Percentiles rank a stretch among this genome's conserved stretches.
These are phyloP conservation scores for Coniochaeta ligniaria DNA, from an alignment of 2,329 filamentous ascomycete species.

Conservation along the genomic window DNA sequence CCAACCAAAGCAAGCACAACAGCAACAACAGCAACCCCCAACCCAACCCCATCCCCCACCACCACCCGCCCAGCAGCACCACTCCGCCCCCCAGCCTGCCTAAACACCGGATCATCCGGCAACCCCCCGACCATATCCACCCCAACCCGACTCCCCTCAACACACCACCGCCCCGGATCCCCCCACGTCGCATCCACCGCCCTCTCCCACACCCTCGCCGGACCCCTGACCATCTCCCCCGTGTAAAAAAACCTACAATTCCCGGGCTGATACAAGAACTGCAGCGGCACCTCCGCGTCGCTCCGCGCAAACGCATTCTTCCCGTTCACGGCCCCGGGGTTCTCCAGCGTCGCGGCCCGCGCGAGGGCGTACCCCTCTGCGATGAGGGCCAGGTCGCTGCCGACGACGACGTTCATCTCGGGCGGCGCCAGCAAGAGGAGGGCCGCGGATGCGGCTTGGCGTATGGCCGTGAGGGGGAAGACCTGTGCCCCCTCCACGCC, in stretches of 20 bases:
- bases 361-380: slow-evolving; percentile 24
- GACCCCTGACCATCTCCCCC: slow-evolving; percentile 29
- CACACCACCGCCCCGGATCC: slow-evolving; percentile 22
- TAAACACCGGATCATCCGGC: not conserved
- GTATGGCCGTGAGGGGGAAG: slow-evolving; percentile 22
- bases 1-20: not conserved
- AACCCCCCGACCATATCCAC: slow-evolving; percentile 8
- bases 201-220: slow-evolving; percentile 32
- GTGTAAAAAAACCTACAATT: slow-evolving; percentile 43
- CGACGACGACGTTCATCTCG: slow-evolving; percentile 6
- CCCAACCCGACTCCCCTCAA: slow-evolving; percentile 20
- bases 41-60: not conserved
- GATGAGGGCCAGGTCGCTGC: slow-evolving; percentile 18
- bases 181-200: slow-evolving; percentile 28
- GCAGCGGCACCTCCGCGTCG: slow-evolving; percentile 28
- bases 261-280: slow-evolving; percentile 36
- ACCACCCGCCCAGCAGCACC: not conserved
- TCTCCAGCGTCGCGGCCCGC: slow-evolving; percentile 14
- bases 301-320: slow-evolving; percentile 25
- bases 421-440: too few relatives aligned
- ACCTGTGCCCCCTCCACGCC: slow-evolving; percentile 39
- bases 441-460: slow-evolving; percentile 16
- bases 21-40: not conserved
- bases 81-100: not conserved
- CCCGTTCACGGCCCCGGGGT: slow-evolving; percentile 22